phyloP scores from a whole-genome alignment of 768 basidiomycete genomes.

The Xerocomus potaroensis region DNA sequence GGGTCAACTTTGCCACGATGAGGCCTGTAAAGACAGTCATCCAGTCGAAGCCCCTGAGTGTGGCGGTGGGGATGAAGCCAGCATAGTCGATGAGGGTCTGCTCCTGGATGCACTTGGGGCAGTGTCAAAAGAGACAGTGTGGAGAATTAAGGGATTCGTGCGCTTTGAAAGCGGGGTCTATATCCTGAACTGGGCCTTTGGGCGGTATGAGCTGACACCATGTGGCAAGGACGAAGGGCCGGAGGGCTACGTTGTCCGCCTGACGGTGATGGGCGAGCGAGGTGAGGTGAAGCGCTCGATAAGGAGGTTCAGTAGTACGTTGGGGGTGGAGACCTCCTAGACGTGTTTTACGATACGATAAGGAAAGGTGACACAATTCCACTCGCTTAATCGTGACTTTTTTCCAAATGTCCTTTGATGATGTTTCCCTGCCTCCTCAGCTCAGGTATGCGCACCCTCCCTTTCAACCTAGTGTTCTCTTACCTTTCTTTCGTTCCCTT shows the following conservation, averaged over 20 bases:
- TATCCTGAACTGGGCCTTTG: slow-evolving; percentile 94
- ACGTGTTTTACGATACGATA: background rate
- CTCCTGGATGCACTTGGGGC: slow-evolving; percentile 45
- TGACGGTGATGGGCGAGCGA: slow-evolving; percentile 92
- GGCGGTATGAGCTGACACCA: slow-evolving; percentile 65
- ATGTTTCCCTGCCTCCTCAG: slow-evolving; percentile 29
- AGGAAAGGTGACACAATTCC: slow-evolving; percentile 1
- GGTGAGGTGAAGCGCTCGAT: slow-evolving; percentile 69
- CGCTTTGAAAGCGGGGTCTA: slow-evolving; percentile 40
- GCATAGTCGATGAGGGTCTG: slow-evolving; percentile 32
- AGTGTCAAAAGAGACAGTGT: slow-evolving; percentile 66
- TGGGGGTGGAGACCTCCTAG: slow-evolving; percentile 37
- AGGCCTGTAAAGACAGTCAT: slow-evolving; percentile 3
- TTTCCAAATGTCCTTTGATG: slow-evolving; percentile 1
- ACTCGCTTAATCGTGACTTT: slow-evolving; percentile 7
- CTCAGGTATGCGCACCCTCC: slow-evolving; percentile 20
- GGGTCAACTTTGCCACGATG: slow-evolving; percentile 19
- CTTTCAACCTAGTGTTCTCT: background rate
- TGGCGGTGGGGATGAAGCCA: slow-evolving; percentile 8
- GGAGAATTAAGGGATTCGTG: slow-evolving; percentile 87
- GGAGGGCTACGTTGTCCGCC: slow-evolving; percentile 38
- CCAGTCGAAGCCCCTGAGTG: background rate
- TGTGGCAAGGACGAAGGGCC: slow-evolving; percentile 25
- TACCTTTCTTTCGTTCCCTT: slow-evolving; percentile 1
- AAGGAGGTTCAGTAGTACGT: slow-evolving; percentile 44